These are phyloP conservation scores for Citrus australasica DNA, from an alignment of 345 rosid genomes.

Conservation along the genomic window DNA sequence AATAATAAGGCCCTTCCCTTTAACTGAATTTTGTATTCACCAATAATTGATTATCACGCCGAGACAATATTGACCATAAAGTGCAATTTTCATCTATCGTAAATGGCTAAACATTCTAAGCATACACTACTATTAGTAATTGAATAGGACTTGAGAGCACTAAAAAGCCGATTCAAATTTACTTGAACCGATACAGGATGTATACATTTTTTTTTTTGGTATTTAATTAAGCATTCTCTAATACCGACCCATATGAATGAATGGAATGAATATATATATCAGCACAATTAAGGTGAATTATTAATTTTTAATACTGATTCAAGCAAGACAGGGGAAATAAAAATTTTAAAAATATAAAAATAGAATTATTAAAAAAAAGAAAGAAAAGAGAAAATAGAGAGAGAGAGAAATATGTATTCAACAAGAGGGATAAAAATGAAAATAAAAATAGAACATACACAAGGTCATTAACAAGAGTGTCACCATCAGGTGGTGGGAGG, in stretches of 20 bases:
- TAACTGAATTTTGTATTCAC: neutral
- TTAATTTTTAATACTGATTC: too few species aligned
- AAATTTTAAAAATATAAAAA: neutral
- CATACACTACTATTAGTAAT: neutral
- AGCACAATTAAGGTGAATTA: too few species aligned
- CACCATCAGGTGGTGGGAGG: slow-evolving; percentile 24
- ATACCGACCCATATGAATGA: too few species aligned
- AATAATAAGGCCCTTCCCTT: neutral
- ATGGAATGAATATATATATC: too few species aligned
- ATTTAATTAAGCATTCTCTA: too few species aligned
- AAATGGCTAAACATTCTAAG: neutral
- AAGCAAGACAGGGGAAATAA: too few species aligned
- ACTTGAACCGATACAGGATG: too few species aligned
- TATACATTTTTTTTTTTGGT: too few species aligned
- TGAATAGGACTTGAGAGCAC: neutral
- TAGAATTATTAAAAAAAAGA: neutral
- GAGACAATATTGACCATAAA: neutral
- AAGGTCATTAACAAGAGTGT: slow-evolving; percentile 13
- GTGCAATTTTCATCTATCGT: neutral
- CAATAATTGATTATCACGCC: neutral
- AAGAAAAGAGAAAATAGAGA: neutral
- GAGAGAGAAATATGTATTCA: slow-evolving; percentile 17
- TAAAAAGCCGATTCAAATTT: neutral
- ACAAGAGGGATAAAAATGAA: slow-evolving; percentile 19
- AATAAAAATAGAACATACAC: slow-evolving; percentile 2